Evolutionary conservation across 495 filamentous ascomycete species (phyloP), one percentile per base, ranked within the genome.

Genomic region (Aspergillus kassunensis): DNA sequence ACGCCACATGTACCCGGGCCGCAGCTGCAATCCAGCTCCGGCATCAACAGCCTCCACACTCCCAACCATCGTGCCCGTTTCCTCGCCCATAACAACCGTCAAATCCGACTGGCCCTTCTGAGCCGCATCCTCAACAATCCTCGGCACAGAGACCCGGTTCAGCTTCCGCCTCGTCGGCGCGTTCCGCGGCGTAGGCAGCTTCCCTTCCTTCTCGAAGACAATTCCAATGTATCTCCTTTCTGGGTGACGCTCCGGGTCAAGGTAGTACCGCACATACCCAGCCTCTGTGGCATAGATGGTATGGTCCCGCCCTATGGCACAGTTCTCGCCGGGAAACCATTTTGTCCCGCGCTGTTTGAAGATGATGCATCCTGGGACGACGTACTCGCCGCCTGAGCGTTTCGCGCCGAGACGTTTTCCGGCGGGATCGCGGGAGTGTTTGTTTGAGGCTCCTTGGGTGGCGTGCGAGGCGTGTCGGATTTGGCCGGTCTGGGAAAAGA

Each of bases 201-300:
- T 71, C 23, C 66, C 74, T 0, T 85, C 73, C 62, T 87, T 86
- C 63, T 89, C 79, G 69, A 96, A 89, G 13, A 85, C 86, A 43
- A 99, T 82, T 40, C 93, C 93, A 64, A 99, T 99, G 70, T 87
- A 97, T 64, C 90, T 84, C 39, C 90, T 81, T 40, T 87, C 87
- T 1, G 90, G 85, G 63, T 96, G 88, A 25, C 72, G 77, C 43
- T 75, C 61, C 1, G 90, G 91, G 58, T 97, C 91, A 50, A 83
- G 82, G 75, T 99, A 99, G 77, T 95, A 99, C 55, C 90, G 89
- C 40, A 99, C 93, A 70, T 91, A 97, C 36, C 93, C 93, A 11
- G 86, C 73, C 29, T 85, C 75, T 27, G 80, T 80, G 31, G 93
- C 88, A 67, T 87, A 96, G 74, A 99, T 96, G 25, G 92, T 97